Percentiles rank a stretch among this genome's conserved stretches.
Conservation (phyloP, 768 basidiomycete species). For the Mycena chlorophos region DNA sequence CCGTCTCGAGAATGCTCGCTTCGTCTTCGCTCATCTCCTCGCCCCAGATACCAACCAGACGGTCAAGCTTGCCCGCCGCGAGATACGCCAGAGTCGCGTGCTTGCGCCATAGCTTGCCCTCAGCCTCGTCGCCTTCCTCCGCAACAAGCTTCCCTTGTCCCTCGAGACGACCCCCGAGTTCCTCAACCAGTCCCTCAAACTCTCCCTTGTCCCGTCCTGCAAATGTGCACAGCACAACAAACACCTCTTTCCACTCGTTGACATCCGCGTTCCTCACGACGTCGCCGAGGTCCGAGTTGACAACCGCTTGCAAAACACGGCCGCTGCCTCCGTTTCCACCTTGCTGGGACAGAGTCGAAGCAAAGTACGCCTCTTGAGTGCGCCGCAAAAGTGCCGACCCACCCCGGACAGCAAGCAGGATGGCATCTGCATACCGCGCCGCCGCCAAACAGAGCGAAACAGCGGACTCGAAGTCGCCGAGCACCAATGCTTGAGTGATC, state of each 20-base stretch:
- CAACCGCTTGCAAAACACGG: slow-evolving; percentile 91
- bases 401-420: slow-evolving; percentile 89
- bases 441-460: slow-evolving; percentile 88
- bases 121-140: slow-evolving; percentile 45
- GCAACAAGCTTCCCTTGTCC: slow-evolving; percentile 66
- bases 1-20: slow-evolving; percentile 40
- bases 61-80: slow-evolving; percentile 85
- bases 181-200: slow-evolving; percentile 85
- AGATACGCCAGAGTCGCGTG: slow-evolving; percentile 93
- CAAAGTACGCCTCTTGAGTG: slow-evolving; percentile 94
- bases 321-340: slow-evolving; percentile 35
- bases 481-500: slow-evolving; percentile 88
- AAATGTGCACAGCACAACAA: slow-evolving; percentile 95
- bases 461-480: slow-evolving; percentile 94
- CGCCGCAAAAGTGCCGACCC: slow-evolving; percentile 82
- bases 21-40: slow-evolving; percentile 92
- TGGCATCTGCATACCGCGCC: slow-evolving; percentile 91
- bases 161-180: slow-evolving; percentile 88
- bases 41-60: slow-evolving; percentile 87
- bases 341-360: slow-evolving; percentile 16
- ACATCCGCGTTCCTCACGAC: slow-evolving; percentile 96
- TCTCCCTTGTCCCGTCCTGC: slow-evolving; percentile 67
- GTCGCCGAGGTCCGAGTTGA: slow-evolving; percentile 87
- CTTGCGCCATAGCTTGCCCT: slow-evolving; percentile 62
- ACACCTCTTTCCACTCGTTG: slow-evolving; percentile 93